A percentile compares a stretch with the other conserved stretches of the same genome.
Evolutionary conservation across 2,329 filamentous ascomycete genomes (phyloP).

Genomic region (Penicillium italicum): DNA sequence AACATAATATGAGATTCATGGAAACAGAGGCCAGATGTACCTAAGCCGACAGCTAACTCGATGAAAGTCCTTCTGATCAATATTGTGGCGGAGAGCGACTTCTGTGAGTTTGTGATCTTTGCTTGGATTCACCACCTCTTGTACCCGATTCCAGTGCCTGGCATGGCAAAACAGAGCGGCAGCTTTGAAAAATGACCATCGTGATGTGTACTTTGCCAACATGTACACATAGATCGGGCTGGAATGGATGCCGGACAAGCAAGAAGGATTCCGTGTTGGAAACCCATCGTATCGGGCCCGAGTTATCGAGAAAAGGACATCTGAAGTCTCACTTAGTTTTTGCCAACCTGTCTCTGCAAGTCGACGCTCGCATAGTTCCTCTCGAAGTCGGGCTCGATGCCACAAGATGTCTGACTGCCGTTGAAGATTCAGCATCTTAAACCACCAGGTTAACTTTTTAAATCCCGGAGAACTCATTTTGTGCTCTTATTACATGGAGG

Average conservation of each 20-base stretch:
- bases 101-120: constrained; percentile 35
- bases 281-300: constrained; percentile 42
- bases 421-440: constrained; percentile 30
- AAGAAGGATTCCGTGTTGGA: constrained; percentile 29
- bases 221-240: constrained; percentile 41
- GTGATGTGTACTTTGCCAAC: constrained; percentile 44
- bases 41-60: constrained; percentile 28
- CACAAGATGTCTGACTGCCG: constrained; percentile 35
- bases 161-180: constrained; percentile 34
- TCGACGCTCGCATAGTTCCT: constrained; percentile 40
- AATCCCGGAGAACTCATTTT: background rate
- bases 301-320: constrained; percentile 44
- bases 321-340: constrained; percentile 46
- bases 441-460: background rate
- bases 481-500: background rate
- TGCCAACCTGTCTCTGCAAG: constrained; percentile 28
- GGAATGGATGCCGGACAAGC: constrained; percentile 21
- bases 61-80: constrained; percentile 35
- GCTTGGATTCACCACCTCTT: constrained; percentile 47
- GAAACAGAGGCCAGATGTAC: constrained; percentile 38
- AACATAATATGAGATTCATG: background rate
- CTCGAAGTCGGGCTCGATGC: constrained; percentile 41
- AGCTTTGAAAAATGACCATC: constrained; percentile 43
- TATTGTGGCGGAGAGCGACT: constrained; percentile 41
- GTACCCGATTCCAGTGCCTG: constrained; percentile 24